Evolutionary conservation across 345 rosid species (phyloP), one percentile per base, ranked within the genome.

Genomic region (Jatropha curcas): DNA sequence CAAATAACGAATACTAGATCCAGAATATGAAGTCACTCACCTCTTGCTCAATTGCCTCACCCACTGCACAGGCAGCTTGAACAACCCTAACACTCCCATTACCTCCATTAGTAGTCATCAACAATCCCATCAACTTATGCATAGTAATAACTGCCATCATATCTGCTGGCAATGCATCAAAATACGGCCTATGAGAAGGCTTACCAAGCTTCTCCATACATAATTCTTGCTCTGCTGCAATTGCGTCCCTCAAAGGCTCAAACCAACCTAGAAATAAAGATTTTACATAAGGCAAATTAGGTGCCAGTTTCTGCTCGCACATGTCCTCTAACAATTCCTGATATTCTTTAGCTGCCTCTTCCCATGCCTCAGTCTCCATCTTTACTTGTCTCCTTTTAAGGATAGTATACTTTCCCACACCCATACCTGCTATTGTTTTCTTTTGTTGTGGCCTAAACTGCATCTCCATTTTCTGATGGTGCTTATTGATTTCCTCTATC

Each of bases 31-130:
- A 68, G 73, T 69, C 34, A 68, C 87, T 37, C 46, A 92, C 98
- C 97, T 95, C 99, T 74, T 88, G 84, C 83, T 95, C 99, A 76
- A 95, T 76, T 53, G 98, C 99, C 77, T 95, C 99, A 31, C 99
- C 99, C 2, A 95, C 83, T 64, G 85, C 91, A 69, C 80, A 79
- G 71, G 92, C 92, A 10, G 97, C 99, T 74, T 85, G 89, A 41
- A 95, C 87, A 24, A 92, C 89, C 69, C 85, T 84, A 76, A 89
- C 84, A 71, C 76, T 81, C 35, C 97, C 97, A 76, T 66, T 77
- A 12, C 89, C 89, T 63, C 86, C 92, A 67, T 74, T 68, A 60
- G 70, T 68, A 11, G 93, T 85, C 96, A 95, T 84, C 87, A 95
- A 74, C 81, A 95, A 64, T 43, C 87, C 93, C 92, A 95, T 86